Base-by-base conservation (phyloP, 2,329 filamentous ascomycete species). In the Ploettnerulaceae sp. region DNA sequence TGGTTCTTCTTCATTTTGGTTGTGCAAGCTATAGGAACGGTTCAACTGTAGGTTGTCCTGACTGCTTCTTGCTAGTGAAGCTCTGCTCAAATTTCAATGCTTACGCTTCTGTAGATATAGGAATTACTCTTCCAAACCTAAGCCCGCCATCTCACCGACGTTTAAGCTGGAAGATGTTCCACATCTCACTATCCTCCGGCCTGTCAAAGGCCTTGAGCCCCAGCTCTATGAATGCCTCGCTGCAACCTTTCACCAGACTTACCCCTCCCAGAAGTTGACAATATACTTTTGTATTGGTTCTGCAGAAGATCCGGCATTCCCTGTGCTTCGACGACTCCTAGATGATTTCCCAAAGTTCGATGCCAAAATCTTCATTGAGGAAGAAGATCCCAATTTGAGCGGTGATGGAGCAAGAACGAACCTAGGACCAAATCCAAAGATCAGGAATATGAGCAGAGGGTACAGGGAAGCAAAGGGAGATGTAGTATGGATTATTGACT, bases 361-460 rank as follows among this genome's bases (percentile, higher is more conserved):
- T 67, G 83, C 81, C 2, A 76, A 75, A 42, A 72, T 97, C 3
- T 74, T 90, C 8, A 73, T 96, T 37, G 91, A 96, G 69, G 79
- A 86, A 39, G 85, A 95, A 49, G 89, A 95, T 63, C 80, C 85
- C 0, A 66, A 80, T 22, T 70, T 95, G 7, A 75, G 79, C 43
- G 75, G 74, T 22, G 59, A 71, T 24, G 66, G 68, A 8, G 74
- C 73, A 43, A 74, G 68, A 7, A 74, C 73, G 43, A 75, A 79
- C 47, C 74, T 97, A 47, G 94, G 94, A 0, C 93, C 93, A 1
- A 98, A 98, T 61, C 93, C 93, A n/a, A 98, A 98, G 71, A 94
- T 98, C 58, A 77, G 93, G 40, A 98, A 98, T 65, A 88, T 97
- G 74, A 96, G 90, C 64, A 79, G 89, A 33, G 90, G 89, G 2